Base-by-base conservation (phyloP, 2,329 filamentous ascomycete genomes). In the Helotiales sp. region DNA sequence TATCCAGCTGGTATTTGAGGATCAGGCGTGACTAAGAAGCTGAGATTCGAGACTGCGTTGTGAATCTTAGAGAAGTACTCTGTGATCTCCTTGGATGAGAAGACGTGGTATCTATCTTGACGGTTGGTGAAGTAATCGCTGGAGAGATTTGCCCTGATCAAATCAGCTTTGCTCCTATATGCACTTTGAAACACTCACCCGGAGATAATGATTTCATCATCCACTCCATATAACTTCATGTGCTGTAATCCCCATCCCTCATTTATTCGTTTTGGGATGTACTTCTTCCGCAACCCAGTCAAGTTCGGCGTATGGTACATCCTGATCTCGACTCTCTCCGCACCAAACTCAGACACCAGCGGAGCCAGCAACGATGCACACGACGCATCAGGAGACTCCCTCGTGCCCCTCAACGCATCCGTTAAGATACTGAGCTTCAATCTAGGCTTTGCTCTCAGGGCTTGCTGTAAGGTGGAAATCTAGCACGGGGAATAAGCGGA, bases 251-350 rank as follows among this genome's bases (percentile, higher is more conserved):
- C 96, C 96, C 96, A 99, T 20, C 96, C 96, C 80, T 99, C 96
- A 73, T 99, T 99, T 77, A 99, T 95, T 22, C 96, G 86, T 76
- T 88, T 92, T 0, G 96, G 96, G 1, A 98, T 87, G 72, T 92
- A 83, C 75, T 89, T 89, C 80, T 98, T 98, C 60, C 90, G 87
- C 65, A 96, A 74, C 0, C 96, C 96, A 2, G 92, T 97, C 70
- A 99, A 81, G 75, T 99, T 99, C 0, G 96, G 96, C 0, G 96
- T 99, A 79, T 99, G 96, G 77, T 96, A 99, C 93, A 99, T 96
- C 74, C 94, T 91, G 70, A 99, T 89, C 76, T 97, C 93, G 47
- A 99, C 93, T 43, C 95, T 87, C 1, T 92, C 89, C 4, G 89
- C 78, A 0, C 95, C 94, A 79, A 97, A 97, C 73, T 97, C 93